phyloP scores from a whole-genome alignment of 2,329 filamentous ascomycete species.

The Dactylella cylindrospora region DNA sequence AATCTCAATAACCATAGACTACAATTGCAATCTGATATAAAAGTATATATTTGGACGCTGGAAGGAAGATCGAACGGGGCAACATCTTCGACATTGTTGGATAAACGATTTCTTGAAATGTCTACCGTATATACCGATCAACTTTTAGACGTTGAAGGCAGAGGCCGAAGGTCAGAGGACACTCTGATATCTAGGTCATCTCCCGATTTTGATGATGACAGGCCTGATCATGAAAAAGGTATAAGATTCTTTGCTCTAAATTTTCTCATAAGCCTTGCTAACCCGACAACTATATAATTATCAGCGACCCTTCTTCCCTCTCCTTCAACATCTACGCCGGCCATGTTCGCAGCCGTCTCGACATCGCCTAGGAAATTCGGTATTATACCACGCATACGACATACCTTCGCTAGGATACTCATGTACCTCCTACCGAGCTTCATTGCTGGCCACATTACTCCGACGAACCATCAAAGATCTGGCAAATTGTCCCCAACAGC shows the following conservation, averaged over 20 bases:
- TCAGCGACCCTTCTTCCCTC: background rate
- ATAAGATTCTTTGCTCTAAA: too few species aligned
- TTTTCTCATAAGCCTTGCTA: background rate
- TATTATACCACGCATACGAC: slow-evolving; percentile 2
- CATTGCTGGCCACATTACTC: background rate
- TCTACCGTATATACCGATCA: too few species aligned
- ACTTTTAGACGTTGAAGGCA: background rate
- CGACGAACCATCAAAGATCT: background rate
- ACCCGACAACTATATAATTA: background rate
- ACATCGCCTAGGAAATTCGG: slow-evolving; percentile 9
- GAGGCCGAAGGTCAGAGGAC: slow-evolving; percentile 11
- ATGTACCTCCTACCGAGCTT: slow-evolving; percentile 17
- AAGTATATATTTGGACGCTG: too few species aligned
- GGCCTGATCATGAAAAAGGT: background rate
- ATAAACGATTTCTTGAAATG: too few species aligned
- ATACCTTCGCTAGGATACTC: background rate
- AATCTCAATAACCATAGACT: too few species aligned
- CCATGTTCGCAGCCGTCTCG: background rate
- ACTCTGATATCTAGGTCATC: slow-evolving; percentile 6
- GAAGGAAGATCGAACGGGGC: too few species aligned
- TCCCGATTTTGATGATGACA: background rate
- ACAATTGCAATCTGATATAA: too few species aligned
- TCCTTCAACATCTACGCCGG: background rate
- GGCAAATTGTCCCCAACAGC: slow-evolving; percentile 21
- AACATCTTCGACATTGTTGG: too few species aligned